Evolutionary conservation across 176 grass and related monocot genomes (phyloP), one percentile per base, ranked within the genome.

Genomic region (Avena atlantica): DNA sequence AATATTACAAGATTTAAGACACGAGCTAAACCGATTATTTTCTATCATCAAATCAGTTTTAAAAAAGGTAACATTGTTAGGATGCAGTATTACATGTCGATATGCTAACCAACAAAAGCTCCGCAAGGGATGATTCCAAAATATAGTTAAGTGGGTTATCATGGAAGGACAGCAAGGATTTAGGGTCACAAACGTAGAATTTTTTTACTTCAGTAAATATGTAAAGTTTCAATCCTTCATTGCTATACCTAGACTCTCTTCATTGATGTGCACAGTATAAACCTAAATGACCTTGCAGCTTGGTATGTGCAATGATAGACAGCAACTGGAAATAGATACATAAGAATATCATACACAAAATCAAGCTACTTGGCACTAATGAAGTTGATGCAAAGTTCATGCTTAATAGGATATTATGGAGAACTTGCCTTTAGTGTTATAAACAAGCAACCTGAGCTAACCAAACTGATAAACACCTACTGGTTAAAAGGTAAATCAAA

Each of bases 1-100:
- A 81, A 84, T 80, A 86, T 24, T 58, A 15, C 56, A 77, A 78
- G 37, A 49, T 21, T 48, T 48, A 80, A 80, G 58, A 88, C 25
- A 61, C 2, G 25, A 55, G 9, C 12, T 67, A 34, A 72, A 64
- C 5, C 9, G 27, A 59, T 34, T 36, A 34, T 63, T 17, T 42
- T 71, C 23, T 71, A 70, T 84, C 44, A 50, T 70, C 8, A 40
- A 60, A 78, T 20, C 1, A 36, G 24, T 68, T 69, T 24, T 69
- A 53, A 19, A 67, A 51, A 81, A 68, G 23, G 24, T 15, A 61
- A 78, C 42, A 58, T 77, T 72, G 34, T 58, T 50, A 11, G 50
- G 24, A 17, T 69, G 49, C 29, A n/a, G 61, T 68, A 31, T 13
- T 50, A 81, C 44, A 81, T 44, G 49, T 66, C 25, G 21, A 80